Evolutionary conservation across 2,329 filamentous ascomycete genomes (phyloP), one percentile per base, ranked within the genome.

Genomic region (Exophiala xenobiotica): DNA sequence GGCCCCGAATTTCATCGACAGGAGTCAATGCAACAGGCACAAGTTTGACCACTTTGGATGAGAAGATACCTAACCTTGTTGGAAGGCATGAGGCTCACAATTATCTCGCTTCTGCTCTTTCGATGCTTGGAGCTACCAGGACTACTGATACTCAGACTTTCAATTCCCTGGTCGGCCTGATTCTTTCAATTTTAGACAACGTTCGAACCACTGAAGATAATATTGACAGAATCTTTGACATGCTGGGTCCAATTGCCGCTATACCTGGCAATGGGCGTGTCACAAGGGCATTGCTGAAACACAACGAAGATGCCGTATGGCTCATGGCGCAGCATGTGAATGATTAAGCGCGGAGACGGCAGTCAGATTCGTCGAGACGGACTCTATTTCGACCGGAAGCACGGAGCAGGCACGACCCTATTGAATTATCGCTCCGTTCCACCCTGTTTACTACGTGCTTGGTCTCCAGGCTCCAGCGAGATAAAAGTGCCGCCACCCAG

Each of bases 201-300:
- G 70, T 74, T 4, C 67, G 67, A 6, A 60, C 75, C 0, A 67
- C 72, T 0, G 51, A 70, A 1, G 63, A 70, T n/a, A 58, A 67
- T 3, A 69, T 68, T 0, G 72, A 75, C 53, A 66, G 65, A 26
- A 69, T 75, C 14, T 70, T 70, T 44, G 63, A 67, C 18, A 64
- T 70, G 22, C 61, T 75, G 14, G 38, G 29, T 5, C 59, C 59
- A 5, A 37, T 50, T 9, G 45, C 45, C 29, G 26, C 45, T 19
- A 46, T 16, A 6, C 27, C 23, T 18, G 44, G 42, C 7, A 35
- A 40, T 12, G 33, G 33, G 20, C 9, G 27, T n/a, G 48, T 62
- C 6, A 46, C 39, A 22, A 41, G 46, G 12, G 56, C 54, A 6
- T 45, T 63, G 16, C 29, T 38, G 20, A 37, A n/a, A 6, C 58